Evolutionary conservation across 192 early-diverging fungal genomes (phyloP), one percentile per base, ranked within the genome.

Genomic region (Mycoemilia scoparia): DNA sequence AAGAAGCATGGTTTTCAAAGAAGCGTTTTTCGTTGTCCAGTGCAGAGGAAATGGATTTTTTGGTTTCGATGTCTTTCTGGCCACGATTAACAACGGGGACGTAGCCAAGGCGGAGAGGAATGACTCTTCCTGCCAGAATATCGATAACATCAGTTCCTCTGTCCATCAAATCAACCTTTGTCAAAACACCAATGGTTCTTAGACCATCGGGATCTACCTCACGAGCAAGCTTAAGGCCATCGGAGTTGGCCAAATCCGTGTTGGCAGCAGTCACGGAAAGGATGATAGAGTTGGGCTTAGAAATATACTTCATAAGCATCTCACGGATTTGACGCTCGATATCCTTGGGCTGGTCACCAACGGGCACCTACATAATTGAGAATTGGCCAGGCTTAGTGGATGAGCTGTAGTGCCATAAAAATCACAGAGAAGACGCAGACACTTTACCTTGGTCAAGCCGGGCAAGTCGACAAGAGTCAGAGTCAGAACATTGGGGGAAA

Each of bases 81-180:
- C 92, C 92, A 41, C 96, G 79, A 67, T 99, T 99, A 21, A 99
- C 87, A 16, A 99, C 96, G 7, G 96, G 91, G 8, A 99, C 96
- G 51, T 96, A 99, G 18, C 91, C 91, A 8, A 99, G 67, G 15
- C 89, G 72, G 41, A 99, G 71, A 2, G 92, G 96, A 63, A 99
- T 97, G 14, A 96, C 74, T 8, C 96, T 69, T 2, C 87, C 87
- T 7, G 92, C 90, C 48, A 99, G 71, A 53, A 97, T 96, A 49
- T 99, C 96, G 26, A 99, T 87, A 7, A 99, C 92, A 59, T 99
- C 96, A 10, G 96, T 99, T 22, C 96, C 96, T 54, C 74, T 67
- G 64, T 99, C 96, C 96, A 99, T 99, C 39, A 99, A 66, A 60
- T 99, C 96, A 39, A 99, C 71, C 61, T 99, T 99, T 45, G 96